phyloP scores from a whole-genome alignment of 2,329 filamentous ascomycete genomes.

The Sporothrix luriei region DNA sequence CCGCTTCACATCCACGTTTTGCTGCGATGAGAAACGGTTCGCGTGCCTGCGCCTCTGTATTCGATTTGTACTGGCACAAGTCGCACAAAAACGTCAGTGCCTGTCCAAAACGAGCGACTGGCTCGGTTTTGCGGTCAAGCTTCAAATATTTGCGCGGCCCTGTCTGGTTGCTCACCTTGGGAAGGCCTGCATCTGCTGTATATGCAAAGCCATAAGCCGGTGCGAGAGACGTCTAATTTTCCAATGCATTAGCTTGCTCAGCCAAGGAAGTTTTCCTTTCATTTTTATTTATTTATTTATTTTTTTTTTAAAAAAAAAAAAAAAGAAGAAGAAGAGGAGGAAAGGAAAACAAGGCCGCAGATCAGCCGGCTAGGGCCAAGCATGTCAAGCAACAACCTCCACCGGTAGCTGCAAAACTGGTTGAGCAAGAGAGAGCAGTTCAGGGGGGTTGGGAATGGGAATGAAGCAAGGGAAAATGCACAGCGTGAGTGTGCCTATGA shows the following conservation, averaged over 20 bases:
- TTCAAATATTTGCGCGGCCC: background rate
- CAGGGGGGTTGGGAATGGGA: background rate
- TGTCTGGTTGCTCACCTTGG: slow-evolving; percentile 14
- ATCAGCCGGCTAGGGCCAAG: slow-evolving; percentile 29
- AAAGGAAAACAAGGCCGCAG: slow-evolving; percentile 27
- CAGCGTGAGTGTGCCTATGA: background rate
- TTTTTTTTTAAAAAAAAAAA: no score
- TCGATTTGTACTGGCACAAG: slow-evolving; percentile 5
- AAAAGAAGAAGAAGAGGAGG: background rate
- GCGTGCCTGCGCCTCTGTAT: slow-evolving; percentile 7
- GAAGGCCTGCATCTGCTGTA: background rate
- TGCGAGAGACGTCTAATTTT: background rate
- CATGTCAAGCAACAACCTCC: slow-evolving; percentile 13
- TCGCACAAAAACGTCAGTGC: background rate
- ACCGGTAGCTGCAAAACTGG: background rate
- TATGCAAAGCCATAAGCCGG: no score
- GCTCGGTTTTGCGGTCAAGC: background rate
- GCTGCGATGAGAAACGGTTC: slow-evolving; percentile 2
- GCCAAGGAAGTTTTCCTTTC: background rate
- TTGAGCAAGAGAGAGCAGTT: background rate
- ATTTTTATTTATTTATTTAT: no score
- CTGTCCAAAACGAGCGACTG: background rate
- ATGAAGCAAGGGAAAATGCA: background rate
- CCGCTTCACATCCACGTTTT: background rate
- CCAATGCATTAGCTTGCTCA: background rate